A percentile compares a stretch with the other conserved stretches of the same genome.
These are phyloP conservation scores for Taxillus chinensis DNA, from an alignment of 164 flowering plant species.

Conservation along the genomic window DNA sequence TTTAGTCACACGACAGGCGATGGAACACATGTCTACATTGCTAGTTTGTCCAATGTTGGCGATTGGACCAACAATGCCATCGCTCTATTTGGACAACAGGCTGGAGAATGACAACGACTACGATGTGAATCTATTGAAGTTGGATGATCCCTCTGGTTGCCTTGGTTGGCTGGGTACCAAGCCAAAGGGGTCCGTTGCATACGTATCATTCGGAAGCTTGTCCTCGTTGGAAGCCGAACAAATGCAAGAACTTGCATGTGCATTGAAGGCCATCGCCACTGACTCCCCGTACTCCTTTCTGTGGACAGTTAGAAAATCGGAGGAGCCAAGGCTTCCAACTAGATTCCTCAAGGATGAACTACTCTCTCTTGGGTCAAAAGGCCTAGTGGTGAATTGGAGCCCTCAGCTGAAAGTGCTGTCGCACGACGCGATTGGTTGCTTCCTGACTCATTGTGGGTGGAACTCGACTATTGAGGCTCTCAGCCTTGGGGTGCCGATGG, in stretches of 20 bases:
- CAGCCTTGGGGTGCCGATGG: constrained; percentile 30
- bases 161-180: constrained; percentile 16
- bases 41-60: constrained; percentile 5
- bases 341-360: constrained; percentile 8
- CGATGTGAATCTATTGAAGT: constrained; percentile 11
- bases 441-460: constrained; percentile 28
- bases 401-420: constrained; percentile 22
- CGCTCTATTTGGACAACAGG: constrained; percentile 14
- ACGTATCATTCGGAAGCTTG: constrained; percentile 30
- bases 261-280: constrained; percentile 2
- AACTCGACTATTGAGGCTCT: constrained; percentile 26
- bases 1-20: constrained; percentile 6
- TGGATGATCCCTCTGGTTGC: background rate
- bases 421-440: constrained; percentile 20
- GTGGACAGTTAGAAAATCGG: constrained; percentile 22
- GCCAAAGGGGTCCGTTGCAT: constrained; percentile 18
- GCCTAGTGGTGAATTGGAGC: constrained; percentile 23
- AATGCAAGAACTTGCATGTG: constrained; percentile 20
- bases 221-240: constrained; percentile 9
- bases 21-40: constrained; percentile 15
- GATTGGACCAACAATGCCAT: constrained; percentile 25
- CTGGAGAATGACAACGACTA: constrained; percentile 14
- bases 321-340: constrained; percentile 18
- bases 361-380: constrained; percentile 6
- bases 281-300: constrained; percentile 16